These are phyloP conservation scores for Trifolium subterraneum DNA, from an alignment of 306 rosid genomes.

Conservation along the genomic window DNA sequence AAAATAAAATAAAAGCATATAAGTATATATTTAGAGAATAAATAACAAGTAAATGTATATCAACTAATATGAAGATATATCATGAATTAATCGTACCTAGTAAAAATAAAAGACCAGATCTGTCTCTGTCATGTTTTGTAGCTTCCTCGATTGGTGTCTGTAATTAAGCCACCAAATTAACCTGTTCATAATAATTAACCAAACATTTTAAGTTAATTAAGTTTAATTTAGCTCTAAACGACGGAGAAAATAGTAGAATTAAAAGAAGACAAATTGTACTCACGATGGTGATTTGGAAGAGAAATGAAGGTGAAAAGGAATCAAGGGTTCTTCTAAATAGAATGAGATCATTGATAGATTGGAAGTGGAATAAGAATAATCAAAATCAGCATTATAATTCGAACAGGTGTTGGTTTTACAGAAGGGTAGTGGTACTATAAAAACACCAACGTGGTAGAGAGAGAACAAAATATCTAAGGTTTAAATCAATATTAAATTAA, in stretches of 20 bases:
- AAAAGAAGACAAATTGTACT: neutral
- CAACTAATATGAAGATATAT: neutral
- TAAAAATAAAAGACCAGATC: slow-evolving; percentile 28
- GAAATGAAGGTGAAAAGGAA: slow-evolving; percentile 16
- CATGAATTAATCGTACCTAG: slow-evolving; percentile 34
- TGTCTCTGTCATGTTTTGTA: neutral
- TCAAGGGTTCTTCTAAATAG: too few species aligned
- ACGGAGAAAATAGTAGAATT: neutral
- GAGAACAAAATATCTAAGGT: slow-evolving; percentile 55
- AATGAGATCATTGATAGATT: neutral
- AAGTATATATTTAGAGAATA: neutral
- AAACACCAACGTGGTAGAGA: slow-evolving; percentile 40
- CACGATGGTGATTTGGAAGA: slow-evolving; percentile 30
- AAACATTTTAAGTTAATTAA: neutral
- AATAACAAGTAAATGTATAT: neutral
- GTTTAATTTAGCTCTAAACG: neutral
- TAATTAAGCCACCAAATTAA: neutral
- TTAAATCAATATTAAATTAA: neutral
- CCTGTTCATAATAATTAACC: slow-evolving; percentile 27
- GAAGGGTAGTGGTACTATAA: neutral
- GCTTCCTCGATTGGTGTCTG: slow-evolving; percentile 15
- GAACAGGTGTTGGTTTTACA: neutral
- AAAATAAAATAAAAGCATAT: neutral
- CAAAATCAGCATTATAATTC: neutral
- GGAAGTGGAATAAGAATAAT: neutral